A percentile compares a stretch with the other conserved stretches of the same genome.
phyloP scores from a whole-genome alignment of 495 filamentous ascomycete species.

The Neurospora cerealis region DNA sequence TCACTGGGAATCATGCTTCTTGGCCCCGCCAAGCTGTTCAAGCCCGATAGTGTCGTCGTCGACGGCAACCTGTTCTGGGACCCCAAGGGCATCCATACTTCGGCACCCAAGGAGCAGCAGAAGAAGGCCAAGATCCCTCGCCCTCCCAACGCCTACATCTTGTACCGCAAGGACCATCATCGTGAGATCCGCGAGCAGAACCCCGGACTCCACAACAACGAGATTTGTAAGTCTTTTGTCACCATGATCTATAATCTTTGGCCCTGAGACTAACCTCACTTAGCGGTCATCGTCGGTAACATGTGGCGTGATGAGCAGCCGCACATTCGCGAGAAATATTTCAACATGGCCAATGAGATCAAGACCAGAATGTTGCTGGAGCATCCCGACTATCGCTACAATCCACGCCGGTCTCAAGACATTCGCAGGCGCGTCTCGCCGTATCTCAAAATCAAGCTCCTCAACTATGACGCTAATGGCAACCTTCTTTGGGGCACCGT shows the following conservation, averaged over 20 bases:
- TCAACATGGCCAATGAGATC: conserved; percentile 10
- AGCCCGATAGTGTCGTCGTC: conserved; percentile 1
- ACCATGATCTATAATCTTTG: not conserved
- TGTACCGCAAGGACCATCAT: conserved; percentile 12
- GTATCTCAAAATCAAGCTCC: conserved; percentile 4
- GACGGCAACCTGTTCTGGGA: conserved; percentile 5
- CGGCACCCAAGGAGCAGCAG: not conserved
- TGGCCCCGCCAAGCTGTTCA: conserved; percentile 5
- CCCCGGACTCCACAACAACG: conserved; percentile 14
- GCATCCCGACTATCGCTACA: conserved; percentile 10
- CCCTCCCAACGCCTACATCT: conserved; percentile 18
- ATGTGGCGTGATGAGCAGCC: conserved; percentile 7
- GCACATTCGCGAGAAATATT: conserved; percentile 5
- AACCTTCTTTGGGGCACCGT: not conserved
- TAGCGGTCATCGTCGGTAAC: conserved; percentile 6
- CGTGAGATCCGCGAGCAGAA: conserved; percentile 3
- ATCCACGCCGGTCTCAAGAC: conserved; percentile 3
- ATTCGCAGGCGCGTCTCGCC: not conserved
- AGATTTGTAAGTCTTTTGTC: conserved; percentile 12
- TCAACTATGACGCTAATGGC: conserved; percentile 1
- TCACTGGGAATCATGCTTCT: conserved; percentile 7
- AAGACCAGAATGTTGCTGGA: conserved; percentile 5
- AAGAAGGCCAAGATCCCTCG: conserved; percentile 9
- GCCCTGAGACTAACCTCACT: conserved; percentile 1
- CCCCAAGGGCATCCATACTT: not conserved